These are phyloP conservation scores for Colletotrichum tropicale DNA, from an alignment of 2,329 filamentous ascomycete species.

Conservation along the genomic window DNA sequence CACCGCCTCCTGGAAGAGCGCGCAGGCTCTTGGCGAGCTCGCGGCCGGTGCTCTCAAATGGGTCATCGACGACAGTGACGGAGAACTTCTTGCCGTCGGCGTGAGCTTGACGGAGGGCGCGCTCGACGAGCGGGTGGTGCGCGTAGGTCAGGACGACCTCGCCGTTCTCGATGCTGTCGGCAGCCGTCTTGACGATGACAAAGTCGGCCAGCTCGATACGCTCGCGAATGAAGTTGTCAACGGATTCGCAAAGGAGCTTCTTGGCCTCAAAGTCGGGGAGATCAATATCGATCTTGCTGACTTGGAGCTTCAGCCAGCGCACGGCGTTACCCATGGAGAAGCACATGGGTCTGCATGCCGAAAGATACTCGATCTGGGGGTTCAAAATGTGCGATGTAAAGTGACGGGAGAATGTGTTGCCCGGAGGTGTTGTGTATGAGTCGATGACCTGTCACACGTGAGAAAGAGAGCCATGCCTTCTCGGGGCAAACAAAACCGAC, in stretches of 20 bases:
- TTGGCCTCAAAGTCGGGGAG: constrained; percentile 84
- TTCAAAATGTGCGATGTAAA: constrained; percentile 90
- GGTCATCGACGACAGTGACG: constrained; percentile 82
- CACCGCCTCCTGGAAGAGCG: constrained; percentile 50
- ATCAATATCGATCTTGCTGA: constrained; percentile 88
- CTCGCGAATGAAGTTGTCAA: constrained; percentile 90
- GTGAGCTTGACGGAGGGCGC: constrained; percentile 77
- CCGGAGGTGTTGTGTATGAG: constrained; percentile 87
- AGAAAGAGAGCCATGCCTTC: constrained; percentile 2
- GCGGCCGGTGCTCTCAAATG: constrained; percentile 56
- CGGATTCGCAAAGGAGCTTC: constrained; percentile 67
- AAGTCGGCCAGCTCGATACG: constrained; percentile 86
- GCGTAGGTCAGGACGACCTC: constrained; percentile 89
- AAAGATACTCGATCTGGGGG: constrained; percentile 93
- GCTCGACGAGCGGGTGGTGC: constrained; percentile 84
- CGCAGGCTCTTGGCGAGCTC: constrained; percentile 71
- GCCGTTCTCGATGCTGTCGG: constrained; percentile 76
- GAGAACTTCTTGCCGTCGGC: constrained; percentile 75
- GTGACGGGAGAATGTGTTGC: constrained; percentile 86
- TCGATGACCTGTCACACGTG: constrained; percentile 72
- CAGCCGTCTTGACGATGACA: constrained; percentile 80
- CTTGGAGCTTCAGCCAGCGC: constrained; percentile 89
- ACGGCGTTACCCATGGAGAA: constrained; percentile 98
- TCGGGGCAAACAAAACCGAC: constrained; percentile 46
- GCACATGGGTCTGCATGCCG: constrained; percentile 91